phyloP scores from a whole-genome alignment of 1,284 basidiomycete species.

The Rhodotorula sp. region DNA sequence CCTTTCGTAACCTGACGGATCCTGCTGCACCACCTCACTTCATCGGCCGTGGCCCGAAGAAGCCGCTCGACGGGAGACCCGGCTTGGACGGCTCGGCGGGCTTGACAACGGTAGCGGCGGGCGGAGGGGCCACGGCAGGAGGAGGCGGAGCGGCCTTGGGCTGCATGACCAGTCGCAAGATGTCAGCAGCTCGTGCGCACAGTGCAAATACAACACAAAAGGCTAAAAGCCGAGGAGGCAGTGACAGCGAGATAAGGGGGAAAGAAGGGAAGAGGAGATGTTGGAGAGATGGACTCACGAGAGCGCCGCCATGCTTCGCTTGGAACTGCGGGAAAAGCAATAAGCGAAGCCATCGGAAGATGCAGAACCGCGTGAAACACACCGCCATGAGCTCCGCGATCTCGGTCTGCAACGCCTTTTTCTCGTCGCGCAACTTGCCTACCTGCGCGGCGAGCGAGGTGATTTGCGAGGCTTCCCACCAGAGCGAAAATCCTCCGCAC shows the following conservation, averaged over 20 bases:
- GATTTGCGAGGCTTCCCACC: too few relatives aligned
- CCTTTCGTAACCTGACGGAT: too few relatives aligned
- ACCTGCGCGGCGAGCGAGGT: slow-evolving; percentile 13
- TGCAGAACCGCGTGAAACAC: neutral
- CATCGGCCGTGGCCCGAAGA: slow-evolving; percentile 24
- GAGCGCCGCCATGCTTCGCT: slow-evolving; percentile 21
- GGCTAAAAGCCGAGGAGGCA: neutral
- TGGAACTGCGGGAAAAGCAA: slow-evolving; percentile 15
- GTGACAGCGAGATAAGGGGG: too few relatives aligned
- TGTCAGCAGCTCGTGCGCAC: too few relatives aligned
- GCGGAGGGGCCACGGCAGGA: neutral
- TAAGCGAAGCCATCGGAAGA: neutral
- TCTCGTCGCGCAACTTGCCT: slow-evolving; percentile 39
- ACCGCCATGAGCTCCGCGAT: slow-evolving; percentile 37
- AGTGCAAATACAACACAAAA: too few relatives aligned
- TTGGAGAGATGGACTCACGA: too few relatives aligned
- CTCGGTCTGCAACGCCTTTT: slow-evolving; percentile 30
- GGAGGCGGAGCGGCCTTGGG: neutral
- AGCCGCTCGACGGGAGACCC: slow-evolving; percentile 7
- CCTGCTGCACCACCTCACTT: neutral
- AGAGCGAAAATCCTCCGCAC: neutral
- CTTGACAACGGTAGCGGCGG: neutral
- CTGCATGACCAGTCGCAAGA: neutral
- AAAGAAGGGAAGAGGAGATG: neutral
- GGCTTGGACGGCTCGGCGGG: neutral